Percentiles rank a stretch among this genome's conserved stretches.
Evolutionary conservation across 306 rosid genomes (phyloP).

Genomic region (Alnus rubra): DNA sequence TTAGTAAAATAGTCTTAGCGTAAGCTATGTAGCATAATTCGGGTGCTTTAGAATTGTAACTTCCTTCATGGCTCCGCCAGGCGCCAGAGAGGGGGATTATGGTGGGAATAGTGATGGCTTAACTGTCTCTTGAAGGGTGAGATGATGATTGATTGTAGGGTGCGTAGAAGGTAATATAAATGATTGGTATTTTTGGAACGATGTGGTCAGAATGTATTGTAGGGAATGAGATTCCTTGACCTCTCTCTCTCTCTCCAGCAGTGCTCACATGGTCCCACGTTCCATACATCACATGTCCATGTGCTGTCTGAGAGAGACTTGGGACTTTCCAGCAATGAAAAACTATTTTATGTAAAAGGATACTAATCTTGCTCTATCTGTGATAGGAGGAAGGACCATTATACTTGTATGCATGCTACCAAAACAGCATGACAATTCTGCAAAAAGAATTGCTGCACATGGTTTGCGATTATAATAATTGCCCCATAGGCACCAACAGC

Average conservation of each 20-base stretch:
- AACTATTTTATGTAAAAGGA: constrained; percentile 20
- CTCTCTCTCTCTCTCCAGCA: constrained; percentile 46
- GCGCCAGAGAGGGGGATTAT: background rate
- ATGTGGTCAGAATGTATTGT: constrained; percentile 41
- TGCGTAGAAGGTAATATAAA: constrained; percentile 45
- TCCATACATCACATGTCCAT: constrained; percentile 47
- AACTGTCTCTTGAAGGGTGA: constrained; percentile 31
- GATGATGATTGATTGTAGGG: constrained; percentile 27
- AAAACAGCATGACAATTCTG: constrained; percentile 14
- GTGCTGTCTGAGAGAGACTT: constrained; percentile 53
- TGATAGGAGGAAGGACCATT: constrained; percentile 36
- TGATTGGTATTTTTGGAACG: constrained; percentile 54
- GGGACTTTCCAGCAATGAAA: constrained; percentile 42
- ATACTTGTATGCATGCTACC: constrained; percentile 15
- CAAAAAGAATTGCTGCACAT: constrained; percentile 18
- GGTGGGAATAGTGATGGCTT: constrained; percentile 32
- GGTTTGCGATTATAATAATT: background rate
- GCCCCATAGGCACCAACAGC: no score
- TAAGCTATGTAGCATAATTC: constrained; percentile 2
- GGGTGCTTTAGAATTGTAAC: background rate
- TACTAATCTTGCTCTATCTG: constrained; percentile 38
- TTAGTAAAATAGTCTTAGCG: background rate
- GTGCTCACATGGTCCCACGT: constrained; percentile 54
- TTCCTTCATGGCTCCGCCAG: constrained; percentile 17
- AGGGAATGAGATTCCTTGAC: constrained; percentile 39